These are phyloP conservation scores for Pichia sp. DNA, from an alignment of 1,139 yeast species.

Conservation along the genomic window DNA sequence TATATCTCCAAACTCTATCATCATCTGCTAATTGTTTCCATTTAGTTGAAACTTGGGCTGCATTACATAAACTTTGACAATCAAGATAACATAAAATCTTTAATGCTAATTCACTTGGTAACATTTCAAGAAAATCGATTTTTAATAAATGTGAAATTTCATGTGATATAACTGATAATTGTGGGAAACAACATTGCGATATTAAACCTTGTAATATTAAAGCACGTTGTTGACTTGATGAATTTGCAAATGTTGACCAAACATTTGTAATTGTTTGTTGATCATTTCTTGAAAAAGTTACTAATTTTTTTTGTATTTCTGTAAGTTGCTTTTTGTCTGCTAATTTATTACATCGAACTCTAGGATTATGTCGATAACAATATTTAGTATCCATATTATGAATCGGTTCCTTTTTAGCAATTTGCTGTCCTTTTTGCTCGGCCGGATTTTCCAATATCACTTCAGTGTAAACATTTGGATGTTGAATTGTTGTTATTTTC, in stretches of 20 bases:
- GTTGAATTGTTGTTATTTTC: too few species aligned
- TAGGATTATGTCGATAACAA: conserved; percentile 93
- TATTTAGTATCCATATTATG: conserved; percentile 40
- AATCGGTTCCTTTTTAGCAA: not conserved
- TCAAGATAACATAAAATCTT: conserved; percentile 85
- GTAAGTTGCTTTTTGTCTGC: conserved; percentile 65
- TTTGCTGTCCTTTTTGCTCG: too few species aligned
- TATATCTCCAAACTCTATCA: conserved; percentile 95
- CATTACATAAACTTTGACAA: conserved; percentile 84
- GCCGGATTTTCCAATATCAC: too few species aligned
- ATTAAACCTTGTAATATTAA: conserved; percentile 77
- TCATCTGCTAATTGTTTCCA: conserved; percentile 93
- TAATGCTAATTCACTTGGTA: conserved; percentile 80
- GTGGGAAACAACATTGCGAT: conserved; percentile 93
- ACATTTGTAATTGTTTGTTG: conserved; percentile 67
- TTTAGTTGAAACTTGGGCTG: conserved; percentile 81
- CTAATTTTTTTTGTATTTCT: conserved; percentile 54
- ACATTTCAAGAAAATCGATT: conserved; percentile 78
- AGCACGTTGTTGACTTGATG: conserved; percentile 62
- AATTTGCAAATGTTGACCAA: conserved; percentile 73
- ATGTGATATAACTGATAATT: conserved; percentile 72
- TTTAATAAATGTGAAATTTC: conserved; percentile 75
- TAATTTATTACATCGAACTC: conserved; percentile 60
- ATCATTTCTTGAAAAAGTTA: conserved; percentile 54
- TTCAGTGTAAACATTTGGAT: too few species aligned